Conservation (phyloP, 2,329 filamentous ascomycete genomes). For the Phaeomoniella chlamydospora region DNA sequence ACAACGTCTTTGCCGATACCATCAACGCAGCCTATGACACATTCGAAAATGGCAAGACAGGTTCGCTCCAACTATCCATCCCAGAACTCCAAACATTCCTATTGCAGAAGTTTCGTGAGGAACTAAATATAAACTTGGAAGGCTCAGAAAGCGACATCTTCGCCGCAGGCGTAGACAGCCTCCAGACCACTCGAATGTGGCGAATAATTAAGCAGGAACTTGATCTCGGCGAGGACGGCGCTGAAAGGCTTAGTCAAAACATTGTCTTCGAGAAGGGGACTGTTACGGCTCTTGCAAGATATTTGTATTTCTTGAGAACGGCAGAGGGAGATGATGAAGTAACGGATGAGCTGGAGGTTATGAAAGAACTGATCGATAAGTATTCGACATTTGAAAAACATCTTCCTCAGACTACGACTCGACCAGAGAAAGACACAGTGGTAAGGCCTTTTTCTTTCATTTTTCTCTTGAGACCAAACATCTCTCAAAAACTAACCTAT, state of each 20-base stretch:
- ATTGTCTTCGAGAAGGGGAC: background rate
- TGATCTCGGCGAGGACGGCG: conserved; percentile 4
- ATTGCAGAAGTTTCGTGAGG: conserved; percentile 5
- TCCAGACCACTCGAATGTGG: conserved; percentile 11
- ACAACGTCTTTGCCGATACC: conserved; percentile 9
- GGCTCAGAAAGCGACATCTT: conserved; percentile 9
- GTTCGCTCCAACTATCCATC: conserved; percentile 7
- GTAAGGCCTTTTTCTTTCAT: background rate
- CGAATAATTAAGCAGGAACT: conserved; percentile 8
- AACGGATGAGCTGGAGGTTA: background rate
- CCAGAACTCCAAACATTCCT: conserved; percentile 7
- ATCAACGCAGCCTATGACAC: conserved; percentile 10
- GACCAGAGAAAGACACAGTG: background rate
- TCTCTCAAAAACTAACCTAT: no score
- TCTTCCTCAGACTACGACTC: background rate
- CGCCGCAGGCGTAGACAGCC: conserved; percentile 11
- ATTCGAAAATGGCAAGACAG: conserved; percentile 3
- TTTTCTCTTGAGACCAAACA: background rate
- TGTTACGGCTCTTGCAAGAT: background rate
- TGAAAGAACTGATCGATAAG: background rate
- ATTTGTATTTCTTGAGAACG: background rate
- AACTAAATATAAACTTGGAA: background rate
- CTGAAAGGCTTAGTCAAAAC: background rate
- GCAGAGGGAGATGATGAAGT: background rate
- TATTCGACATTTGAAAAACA: background rate